Percentiles rank a stretch among this genome's conserved stretches.
These are phyloP conservation scores for Cucurbita argyrosperma DNA, from an alignment of 306 rosid species.

Conservation along the genomic window DNA sequence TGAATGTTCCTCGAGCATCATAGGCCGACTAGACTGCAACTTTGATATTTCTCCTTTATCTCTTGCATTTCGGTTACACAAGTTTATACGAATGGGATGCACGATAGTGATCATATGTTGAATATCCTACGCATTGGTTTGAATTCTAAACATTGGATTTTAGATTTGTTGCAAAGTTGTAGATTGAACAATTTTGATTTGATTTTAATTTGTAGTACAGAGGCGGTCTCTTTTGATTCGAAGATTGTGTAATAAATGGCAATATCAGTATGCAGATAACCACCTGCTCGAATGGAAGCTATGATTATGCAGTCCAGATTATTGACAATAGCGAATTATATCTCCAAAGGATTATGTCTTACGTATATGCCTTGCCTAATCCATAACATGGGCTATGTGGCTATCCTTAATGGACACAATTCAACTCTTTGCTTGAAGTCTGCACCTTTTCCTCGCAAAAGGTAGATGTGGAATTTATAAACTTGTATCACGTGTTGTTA, in stretches of 20 bases:
- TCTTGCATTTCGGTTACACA: neutral
- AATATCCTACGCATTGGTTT: neutral
- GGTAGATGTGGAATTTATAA: slow-evolving; percentile 17
- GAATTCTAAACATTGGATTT: neutral
- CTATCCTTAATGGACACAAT: slow-evolving; percentile 18
- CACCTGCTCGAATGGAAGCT: slow-evolving; percentile 34
- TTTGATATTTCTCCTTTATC: neutral
- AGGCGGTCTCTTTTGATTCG: neutral
- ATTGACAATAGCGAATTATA: slow-evolving; percentile 23
- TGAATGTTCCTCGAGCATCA: neutral
- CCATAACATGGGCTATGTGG: slow-evolving; percentile 24
- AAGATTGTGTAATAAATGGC: slow-evolving; percentile 1
- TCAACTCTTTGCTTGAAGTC: slow-evolving; percentile 20
- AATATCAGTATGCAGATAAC: slow-evolving; percentile 12
- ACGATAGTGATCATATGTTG: neutral
- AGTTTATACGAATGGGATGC: neutral
- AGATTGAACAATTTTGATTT: neutral
- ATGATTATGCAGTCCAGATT: slow-evolving; percentile 23
- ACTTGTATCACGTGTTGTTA: neutral
- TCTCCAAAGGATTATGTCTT: slow-evolving; percentile 16
- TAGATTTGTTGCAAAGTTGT: neutral
- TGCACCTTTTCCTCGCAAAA: slow-evolving; percentile 24
- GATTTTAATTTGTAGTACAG: neutral
- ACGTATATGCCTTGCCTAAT: slow-evolving; percentile 23
- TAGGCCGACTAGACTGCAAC: neutral